These are phyloP conservation scores for Veloboletus limbatus DNA, from an alignment of 1,284 basidiomycete species.

Conservation along the genomic window DNA sequence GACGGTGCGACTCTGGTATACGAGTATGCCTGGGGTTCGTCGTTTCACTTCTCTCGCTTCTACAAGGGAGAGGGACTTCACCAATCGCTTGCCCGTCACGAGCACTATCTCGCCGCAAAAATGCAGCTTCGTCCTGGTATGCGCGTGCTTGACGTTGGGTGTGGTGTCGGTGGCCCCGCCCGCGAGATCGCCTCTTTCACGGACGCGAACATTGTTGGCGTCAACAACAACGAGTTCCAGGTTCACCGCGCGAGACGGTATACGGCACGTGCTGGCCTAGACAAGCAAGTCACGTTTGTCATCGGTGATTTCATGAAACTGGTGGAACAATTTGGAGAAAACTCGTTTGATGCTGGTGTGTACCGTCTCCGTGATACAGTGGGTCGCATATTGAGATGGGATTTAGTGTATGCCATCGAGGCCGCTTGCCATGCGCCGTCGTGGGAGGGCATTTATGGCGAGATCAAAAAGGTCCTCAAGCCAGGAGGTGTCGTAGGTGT, in stretches of 20 bases:
- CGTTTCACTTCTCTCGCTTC: constrained; percentile 99
- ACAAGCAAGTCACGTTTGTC: constrained; percentile 76
- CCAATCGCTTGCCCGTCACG: constrained; percentile 87
- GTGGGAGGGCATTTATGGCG: constrained; percentile 93
- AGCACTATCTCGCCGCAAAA: constrained; percentile 93
- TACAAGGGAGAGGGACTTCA: constrained; percentile 92
- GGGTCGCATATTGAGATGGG: background rate
- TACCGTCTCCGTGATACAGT: constrained; percentile 6
- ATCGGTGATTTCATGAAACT: constrained; percentile 98
- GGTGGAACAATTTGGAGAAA: constrained; percentile 87
- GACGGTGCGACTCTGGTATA: constrained; percentile 96
- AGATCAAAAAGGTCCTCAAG: constrained; percentile 95
- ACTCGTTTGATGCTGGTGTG: constrained; percentile 91
- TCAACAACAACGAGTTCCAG: constrained; percentile 99
- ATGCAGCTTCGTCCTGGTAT: constrained; percentile 85
- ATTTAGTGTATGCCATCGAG: constrained; percentile 91
- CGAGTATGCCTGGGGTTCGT: constrained; percentile 93
- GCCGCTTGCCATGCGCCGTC: constrained; percentile 96
- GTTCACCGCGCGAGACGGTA: constrained; percentile 83
- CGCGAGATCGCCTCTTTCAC: constrained; percentile 93
- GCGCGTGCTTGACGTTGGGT: constrained; percentile 97
- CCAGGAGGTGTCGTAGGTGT: constrained; percentile 88
- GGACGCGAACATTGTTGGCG: constrained; percentile 82
- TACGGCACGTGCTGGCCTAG: constrained; percentile 77
- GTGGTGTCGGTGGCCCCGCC: constrained; percentile 96